Conservation (phyloP, 352 stramenopile species). For the Pythium insidiosum region DNA sequence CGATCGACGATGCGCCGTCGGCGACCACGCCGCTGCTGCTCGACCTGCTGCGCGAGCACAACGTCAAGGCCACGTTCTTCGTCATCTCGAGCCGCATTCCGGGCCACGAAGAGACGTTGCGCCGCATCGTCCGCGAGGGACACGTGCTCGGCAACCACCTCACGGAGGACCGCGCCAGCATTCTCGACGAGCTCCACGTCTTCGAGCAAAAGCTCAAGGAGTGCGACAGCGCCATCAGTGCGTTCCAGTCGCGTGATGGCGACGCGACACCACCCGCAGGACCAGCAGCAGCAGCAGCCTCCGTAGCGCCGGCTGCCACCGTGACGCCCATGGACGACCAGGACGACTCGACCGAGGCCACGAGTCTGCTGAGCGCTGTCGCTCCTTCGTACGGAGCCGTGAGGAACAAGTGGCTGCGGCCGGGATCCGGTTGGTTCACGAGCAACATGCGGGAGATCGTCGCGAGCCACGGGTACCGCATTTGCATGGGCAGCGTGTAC, state of each 20-base stretch:
- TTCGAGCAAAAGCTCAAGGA: constrained; percentile 80
- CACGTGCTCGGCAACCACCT: constrained; percentile 77
- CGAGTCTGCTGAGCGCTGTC: constrained; percentile 4
- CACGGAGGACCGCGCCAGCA: constrained; percentile 70
- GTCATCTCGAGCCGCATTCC: constrained; percentile 71
- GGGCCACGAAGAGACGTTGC: constrained; percentile 57
- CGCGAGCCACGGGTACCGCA: constrained; percentile 68
- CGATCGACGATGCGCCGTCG: constrained; percentile 76
- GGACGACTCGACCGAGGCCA: constrained; percentile 2
- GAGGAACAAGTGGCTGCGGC: constrained; percentile 61
- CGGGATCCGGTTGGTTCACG: constrained; percentile 81
- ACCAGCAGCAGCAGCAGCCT: background rate
- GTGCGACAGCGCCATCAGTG: constrained; percentile 54
- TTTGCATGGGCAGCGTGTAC: constrained; percentile 82
- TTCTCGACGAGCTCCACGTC: constrained; percentile 68
- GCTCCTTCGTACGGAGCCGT: background rate
- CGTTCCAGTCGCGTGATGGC: constrained; percentile 22
- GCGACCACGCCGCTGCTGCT: constrained; percentile 54
- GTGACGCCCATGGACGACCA: background rate
- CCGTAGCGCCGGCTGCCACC: constrained; percentile 3
- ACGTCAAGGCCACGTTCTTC: constrained; percentile 78
- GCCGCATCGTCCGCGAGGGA: constrained; percentile 71
- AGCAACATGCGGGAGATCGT: constrained; percentile 67
- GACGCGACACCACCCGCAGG: background rate
- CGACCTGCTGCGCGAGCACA: constrained; percentile 52